Evolutionary conservation across 805 yeast species (phyloP).

Genomic region (Scheffersomyces coipomensis): DNA sequence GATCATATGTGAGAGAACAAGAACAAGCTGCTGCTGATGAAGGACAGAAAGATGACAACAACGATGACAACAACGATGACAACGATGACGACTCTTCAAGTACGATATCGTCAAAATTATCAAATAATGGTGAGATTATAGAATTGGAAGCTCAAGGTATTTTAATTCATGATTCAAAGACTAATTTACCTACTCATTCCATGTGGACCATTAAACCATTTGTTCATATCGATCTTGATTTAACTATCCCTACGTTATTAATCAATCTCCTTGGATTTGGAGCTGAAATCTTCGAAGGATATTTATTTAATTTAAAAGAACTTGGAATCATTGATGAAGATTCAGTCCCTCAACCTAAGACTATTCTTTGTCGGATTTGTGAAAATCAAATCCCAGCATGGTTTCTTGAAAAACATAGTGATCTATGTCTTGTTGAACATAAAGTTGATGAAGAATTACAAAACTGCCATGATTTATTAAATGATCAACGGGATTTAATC

Average conservation of each 20-base stretch:
- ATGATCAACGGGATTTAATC: conserved; percentile 65
- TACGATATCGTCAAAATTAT: conserved; percentile 27
- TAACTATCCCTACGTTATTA: conserved; percentile 68
- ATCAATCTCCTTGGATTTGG: conserved; percentile 87
- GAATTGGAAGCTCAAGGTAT: conserved; percentile 95
- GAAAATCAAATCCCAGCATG: conserved; percentile 90
- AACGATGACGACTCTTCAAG: conserved; percentile 9
- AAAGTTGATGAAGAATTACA: conserved; percentile 76
- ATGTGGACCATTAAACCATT: conserved; percentile 93
- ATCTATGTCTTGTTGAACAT: conserved; percentile 83
- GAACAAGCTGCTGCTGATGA: neutral
- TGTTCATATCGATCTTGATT: conserved; percentile 57
- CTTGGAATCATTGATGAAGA: conserved; percentile 61
- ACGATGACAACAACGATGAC: conserved; percentile 6
- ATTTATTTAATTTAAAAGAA: conserved; percentile 62
- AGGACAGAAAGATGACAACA: conserved; percentile 2
- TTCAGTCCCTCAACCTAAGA: conserved; percentile 73
- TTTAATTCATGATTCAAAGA: conserved; percentile 60
- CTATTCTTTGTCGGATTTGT: conserved; percentile 87
- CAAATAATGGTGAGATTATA: conserved; percentile 58
- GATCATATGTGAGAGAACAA: neutral
- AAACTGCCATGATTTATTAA: conserved; percentile 67
- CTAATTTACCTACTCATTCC: conserved; percentile 68
- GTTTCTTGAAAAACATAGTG: conserved; percentile 94
- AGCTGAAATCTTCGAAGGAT: conserved; percentile 76